Percentiles rank a stretch among this genome's conserved stretches.
Conservation (phyloP, 1,284 basidiomycete species). For the Earliella scabrosa region DNA sequence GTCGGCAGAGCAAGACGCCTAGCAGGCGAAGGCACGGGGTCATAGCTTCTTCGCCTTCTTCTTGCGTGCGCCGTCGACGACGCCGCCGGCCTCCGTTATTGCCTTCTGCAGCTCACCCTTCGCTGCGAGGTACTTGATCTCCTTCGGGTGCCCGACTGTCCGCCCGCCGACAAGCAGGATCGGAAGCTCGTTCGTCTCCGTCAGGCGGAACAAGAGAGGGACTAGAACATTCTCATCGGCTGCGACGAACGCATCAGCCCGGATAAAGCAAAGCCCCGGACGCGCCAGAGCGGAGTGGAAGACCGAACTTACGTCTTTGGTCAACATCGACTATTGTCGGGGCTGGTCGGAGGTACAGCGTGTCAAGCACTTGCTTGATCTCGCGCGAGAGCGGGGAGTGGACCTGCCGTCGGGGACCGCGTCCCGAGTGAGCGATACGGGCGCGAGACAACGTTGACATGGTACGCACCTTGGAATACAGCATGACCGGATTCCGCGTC, state of each 20-base stretch:
- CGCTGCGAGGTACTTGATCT: constrained; percentile 55
- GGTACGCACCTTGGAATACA: constrained; percentile 73
- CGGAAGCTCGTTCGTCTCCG: constrained; percentile 61
- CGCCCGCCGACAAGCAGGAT: constrained; percentile 72
- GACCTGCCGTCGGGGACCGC: constrained; percentile 42
- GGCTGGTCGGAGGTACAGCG: constrained; percentile 65
- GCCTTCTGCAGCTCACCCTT: constrained; percentile 56
- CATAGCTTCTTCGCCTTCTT: constrained; percentile 48
- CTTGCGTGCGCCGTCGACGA: constrained; percentile 58
- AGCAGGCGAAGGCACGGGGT: neutral
- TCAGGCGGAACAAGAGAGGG: constrained; percentile 59
- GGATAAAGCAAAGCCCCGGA: neutral
- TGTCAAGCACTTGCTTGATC: constrained; percentile 62
- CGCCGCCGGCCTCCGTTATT: constrained; percentile 61
- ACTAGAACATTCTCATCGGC: constrained; percentile 50
- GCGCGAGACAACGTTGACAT: too few species aligned
- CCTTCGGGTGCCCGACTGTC: constrained; percentile 56
- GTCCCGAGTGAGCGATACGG: too few species aligned
- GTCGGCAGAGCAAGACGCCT: neutral
- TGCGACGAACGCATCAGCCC: constrained; percentile 20
- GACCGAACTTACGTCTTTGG: constrained; percentile 52
- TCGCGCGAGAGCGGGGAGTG: constrained; percentile 71
- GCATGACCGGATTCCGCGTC: constrained; percentile 76
- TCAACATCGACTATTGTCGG: constrained; percentile 81
- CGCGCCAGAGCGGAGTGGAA: neutral